These are phyloP conservation scores for Ascochyta clinopodiicola DNA, from an alignment of 2,329 filamentous ascomycete genomes.

Conservation along the genomic window DNA sequence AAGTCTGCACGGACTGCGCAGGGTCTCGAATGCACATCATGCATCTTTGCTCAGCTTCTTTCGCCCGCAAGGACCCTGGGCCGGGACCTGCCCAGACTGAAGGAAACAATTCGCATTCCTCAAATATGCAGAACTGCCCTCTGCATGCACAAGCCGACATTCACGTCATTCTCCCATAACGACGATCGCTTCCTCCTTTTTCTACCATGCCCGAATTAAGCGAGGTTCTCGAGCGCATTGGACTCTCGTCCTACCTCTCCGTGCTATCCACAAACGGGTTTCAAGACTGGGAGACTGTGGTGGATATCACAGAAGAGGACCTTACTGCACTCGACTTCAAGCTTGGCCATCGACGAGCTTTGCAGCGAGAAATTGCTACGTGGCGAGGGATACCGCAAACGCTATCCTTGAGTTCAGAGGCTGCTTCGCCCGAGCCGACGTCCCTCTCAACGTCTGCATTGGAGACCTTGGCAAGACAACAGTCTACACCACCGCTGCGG, in stretches of 20 bases:
- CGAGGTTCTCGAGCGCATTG: conserved; percentile 41
- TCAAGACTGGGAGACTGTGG: conserved; percentile 46
- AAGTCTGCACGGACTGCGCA: not conserved
- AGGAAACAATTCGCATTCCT: conserved; percentile 19
- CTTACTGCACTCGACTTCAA: conserved; percentile 48
- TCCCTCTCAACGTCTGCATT: conserved; percentile 41
- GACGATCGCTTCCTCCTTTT: conserved; percentile 35
- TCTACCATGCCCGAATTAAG: conserved; percentile 31
- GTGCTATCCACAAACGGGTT: conserved; percentile 47
- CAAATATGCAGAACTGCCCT: conserved; percentile 29
- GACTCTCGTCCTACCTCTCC: conserved; percentile 37
- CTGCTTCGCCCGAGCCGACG: conserved; percentile 23
- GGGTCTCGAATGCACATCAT: conserved; percentile 19
- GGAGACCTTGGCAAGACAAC: conserved; percentile 35
- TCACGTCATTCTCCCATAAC: conserved; percentile 23
- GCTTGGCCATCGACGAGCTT: conserved; percentile 47
- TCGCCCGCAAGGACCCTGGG: conserved; percentile 14
- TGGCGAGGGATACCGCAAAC: conserved; percentile 41
- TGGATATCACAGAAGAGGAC: conserved; percentile 51
- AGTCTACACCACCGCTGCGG: conserved; percentile 29
- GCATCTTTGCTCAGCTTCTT: conserved; percentile 22
- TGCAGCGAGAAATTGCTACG: conserved; percentile 51
- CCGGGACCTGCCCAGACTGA: conserved; percentile 22
- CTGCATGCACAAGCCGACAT: conserved; percentile 22
- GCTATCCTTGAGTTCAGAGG: conserved; percentile 26